These are phyloP conservation scores for Neofusicoccum parvum DNA, from an alignment of 2,329 filamentous ascomycete genomes.

Conservation along the genomic window DNA sequence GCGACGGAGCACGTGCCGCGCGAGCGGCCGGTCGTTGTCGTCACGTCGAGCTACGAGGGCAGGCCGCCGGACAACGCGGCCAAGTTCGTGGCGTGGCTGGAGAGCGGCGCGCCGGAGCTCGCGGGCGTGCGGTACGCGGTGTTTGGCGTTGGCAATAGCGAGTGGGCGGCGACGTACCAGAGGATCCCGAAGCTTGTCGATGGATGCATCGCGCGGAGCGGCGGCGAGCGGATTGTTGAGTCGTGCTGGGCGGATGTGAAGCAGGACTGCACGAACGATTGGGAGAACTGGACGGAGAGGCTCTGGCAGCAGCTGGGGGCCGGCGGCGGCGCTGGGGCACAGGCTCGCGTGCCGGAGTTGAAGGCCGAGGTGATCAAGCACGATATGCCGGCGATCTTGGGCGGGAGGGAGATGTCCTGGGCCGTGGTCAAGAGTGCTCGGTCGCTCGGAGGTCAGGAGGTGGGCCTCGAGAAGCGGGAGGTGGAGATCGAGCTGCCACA, in stretches of 20 bases:
- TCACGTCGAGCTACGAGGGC: slow-evolving; percentile 74
- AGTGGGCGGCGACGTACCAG: slow-evolving; percentile 46
- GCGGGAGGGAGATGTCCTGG: slow-evolving; percentile 23
- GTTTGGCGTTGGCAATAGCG: slow-evolving; percentile 46
- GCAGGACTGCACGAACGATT: slow-evolving; percentile 25
- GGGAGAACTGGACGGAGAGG: slow-evolving; percentile 25
- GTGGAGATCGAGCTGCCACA: slow-evolving; percentile 9
- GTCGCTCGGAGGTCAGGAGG: slow-evolving; percentile 13
- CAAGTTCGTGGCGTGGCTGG: slow-evolving; percentile 69
- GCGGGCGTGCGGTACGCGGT: slow-evolving; percentile 52
- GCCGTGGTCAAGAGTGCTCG: background rate
- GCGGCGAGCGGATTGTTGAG: slow-evolving; percentile 52
- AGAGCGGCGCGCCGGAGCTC: slow-evolving; percentile 54
- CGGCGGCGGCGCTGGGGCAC: background rate
- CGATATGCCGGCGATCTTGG: slow-evolving; percentile 19
- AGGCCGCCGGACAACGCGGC: slow-evolving; percentile 72
- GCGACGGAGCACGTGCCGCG: slow-evolving; percentile 63
- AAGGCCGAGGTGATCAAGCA: background rate
- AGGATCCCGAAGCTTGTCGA: slow-evolving; percentile 49
- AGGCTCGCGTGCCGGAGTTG: background rate
- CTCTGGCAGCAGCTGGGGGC: slow-evolving; percentile 24
- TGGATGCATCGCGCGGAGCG: slow-evolving; percentile 52
- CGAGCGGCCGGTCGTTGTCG: slow-evolving; percentile 64
- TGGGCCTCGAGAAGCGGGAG: slow-evolving; percentile 22
- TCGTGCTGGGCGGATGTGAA: slow-evolving; percentile 60